These are phyloP conservation scores for Ceratocystis harringtonii DNA, from an alignment of 2,329 filamentous ascomycete species.

Conservation along the genomic window DNA sequence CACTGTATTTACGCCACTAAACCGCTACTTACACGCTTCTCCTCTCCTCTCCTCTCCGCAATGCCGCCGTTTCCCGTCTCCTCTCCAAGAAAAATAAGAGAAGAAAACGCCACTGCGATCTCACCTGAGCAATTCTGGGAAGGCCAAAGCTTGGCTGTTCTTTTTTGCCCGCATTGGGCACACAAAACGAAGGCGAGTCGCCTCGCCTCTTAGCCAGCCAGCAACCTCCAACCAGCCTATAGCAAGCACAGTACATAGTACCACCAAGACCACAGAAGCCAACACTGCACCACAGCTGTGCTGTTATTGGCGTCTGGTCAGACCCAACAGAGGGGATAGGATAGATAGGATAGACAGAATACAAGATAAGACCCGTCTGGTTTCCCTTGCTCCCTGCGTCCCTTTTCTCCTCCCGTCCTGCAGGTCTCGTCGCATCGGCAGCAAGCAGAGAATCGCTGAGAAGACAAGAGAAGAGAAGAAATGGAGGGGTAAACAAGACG, in stretches of 20 bases:
- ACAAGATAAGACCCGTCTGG: too few species aligned
- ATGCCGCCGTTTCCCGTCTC: too few species aligned
- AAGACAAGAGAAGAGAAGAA: background rate
- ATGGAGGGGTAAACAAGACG: background rate
- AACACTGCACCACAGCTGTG: too few species aligned
- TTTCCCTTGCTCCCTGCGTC: background rate
- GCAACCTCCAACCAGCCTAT: background rate
- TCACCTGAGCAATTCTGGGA: background rate
- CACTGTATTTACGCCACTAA: too few species aligned
- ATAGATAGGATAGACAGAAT: background rate
- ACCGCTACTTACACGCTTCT: too few species aligned
- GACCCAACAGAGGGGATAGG: background rate
- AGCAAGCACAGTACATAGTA: background rate
- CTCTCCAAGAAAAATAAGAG: background rate
- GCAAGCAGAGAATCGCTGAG: background rate
- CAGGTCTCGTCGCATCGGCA: background rate
- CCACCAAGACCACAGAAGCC: too few species aligned
- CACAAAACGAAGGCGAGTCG: background rate
- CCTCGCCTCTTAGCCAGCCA: background rate
- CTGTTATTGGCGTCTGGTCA: background rate
- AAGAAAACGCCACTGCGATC: background rate
- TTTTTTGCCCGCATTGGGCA: background rate
- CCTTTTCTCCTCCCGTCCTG: background rate
- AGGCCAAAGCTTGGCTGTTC: background rate
- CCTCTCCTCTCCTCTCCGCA: too few species aligned